phyloP scores from a whole-genome alignment of 1,139 yeast species.

The Nakaseomyces kungkrabaensis region DNA sequence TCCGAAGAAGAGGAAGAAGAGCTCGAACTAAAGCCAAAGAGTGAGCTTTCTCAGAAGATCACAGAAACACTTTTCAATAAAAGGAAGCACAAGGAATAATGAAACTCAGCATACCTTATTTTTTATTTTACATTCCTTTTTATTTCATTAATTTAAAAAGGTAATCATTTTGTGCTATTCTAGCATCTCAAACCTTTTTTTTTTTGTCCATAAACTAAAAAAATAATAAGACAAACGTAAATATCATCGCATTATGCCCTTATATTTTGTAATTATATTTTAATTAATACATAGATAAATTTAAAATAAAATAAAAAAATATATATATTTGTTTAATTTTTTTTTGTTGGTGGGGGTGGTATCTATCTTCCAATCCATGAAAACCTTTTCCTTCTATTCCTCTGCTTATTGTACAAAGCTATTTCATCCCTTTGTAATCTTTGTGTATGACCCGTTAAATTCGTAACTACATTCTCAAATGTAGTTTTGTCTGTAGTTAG shows the following conservation, averaged over 20 bases:
- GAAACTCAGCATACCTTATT: neutral
- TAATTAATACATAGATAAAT: neutral
- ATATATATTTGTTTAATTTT: neutral
- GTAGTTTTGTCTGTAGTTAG: conserved; percentile 23
- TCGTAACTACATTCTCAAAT: conserved; percentile 26
- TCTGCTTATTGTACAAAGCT: conserved; percentile 23
- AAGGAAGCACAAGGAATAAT: conserved; percentile 10
- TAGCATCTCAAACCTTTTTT: too few relatives aligned
- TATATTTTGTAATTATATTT: conserved; percentile 1
- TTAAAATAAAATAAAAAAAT: neutral
- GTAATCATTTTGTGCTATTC: too few relatives aligned
- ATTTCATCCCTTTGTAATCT: conserved; percentile 27
- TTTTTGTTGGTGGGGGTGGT: neutral
- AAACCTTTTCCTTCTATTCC: conserved; percentile 14
- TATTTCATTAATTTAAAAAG: neutral
- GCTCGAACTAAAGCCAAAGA: conserved; percentile 10
- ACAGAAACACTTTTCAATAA: conserved; percentile 22
- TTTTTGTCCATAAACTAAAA: too few relatives aligned
- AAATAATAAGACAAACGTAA: neutral
- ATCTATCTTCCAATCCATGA: conserved; percentile 14
- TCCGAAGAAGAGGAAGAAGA: conserved; percentile 17
- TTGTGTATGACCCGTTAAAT: conserved; percentile 29
- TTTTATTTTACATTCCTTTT: neutral
- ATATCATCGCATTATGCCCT: neutral
- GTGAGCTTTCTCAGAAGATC: conserved; percentile 16